Base-by-base conservation (phyloP, 1,139 yeast species). In the Arxiozyma bovina region DNA sequence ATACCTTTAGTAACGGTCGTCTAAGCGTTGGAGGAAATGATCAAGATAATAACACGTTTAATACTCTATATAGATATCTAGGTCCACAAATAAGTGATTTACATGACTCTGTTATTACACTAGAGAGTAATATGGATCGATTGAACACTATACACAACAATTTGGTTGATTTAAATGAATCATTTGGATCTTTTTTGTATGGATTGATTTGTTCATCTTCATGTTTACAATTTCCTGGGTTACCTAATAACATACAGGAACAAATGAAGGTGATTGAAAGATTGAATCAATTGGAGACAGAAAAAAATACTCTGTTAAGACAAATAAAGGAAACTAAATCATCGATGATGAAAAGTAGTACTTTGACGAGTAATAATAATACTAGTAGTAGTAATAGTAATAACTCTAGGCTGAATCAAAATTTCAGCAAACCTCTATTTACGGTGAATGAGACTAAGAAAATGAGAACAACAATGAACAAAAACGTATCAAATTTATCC, bases 201-300 rank as follows among this genome's bases (percentile, higher is more conserved):
- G 88, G 89, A 6, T 66, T 83, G 53, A 76, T 79, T 60, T 78
- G 82, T 62, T 81, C 83, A 54, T 82, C 84, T 69, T 82, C 85
- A 81, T 82, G 87, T 68, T 80, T 81, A 38, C 83, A 80, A 62
- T 81, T 81, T 50, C 70, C 73, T 3, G 62, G 62, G 41, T 56
- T 64, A 20, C 64, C 70, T 18, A 61, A 57, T 44, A 63, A 65
- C 51, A 58, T 64, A 1, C 61, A 61, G 21, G 61, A 58, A 22
- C 69, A 68, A 51, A 45, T 66, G 42, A 54, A 55, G 17, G 51
- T 57, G 4, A 51, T 62, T 41, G 59, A 61, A 21, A 52, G 56
- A 30, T 44, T 68, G 34, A 59, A 60, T 17, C 48, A 55, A 6
- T 48, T 67, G 25, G 56, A 54, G 25, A 41, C 47, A 18, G 69